A percentile compares a stretch with the other conserved stretches of the same genome.
Conservation (phyloP, 352 stramenopile genomes). For the Globisporangium nunn region DNA sequence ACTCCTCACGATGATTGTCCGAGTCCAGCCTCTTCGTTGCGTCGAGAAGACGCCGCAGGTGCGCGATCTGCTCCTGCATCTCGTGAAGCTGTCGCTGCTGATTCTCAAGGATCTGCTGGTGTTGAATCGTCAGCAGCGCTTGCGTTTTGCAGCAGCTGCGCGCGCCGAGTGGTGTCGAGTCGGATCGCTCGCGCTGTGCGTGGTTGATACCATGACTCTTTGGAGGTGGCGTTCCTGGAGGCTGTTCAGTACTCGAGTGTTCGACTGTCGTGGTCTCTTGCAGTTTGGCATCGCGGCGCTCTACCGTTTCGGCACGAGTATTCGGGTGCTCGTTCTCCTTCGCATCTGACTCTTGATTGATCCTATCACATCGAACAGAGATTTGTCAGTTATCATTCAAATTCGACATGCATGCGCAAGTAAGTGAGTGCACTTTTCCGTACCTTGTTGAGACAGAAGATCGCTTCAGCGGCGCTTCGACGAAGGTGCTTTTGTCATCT, state of each 20-base stretch:
- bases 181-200: neutral
- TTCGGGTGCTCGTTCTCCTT: conserved; percentile 3
- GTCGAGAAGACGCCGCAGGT: conserved; percentile 39
- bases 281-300: neutral
- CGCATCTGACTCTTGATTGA: neutral
- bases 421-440: neutral
- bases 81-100: conserved; percentile 64
- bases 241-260: neutral
- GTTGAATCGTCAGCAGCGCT: conserved; percentile 57
- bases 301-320: neutral
- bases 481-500: neutral
- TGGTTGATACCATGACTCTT: neutral
- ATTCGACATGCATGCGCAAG: neutral
- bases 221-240: neutral
- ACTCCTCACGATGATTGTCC: conserved; percentile 12
- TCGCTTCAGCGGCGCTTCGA: neutral
- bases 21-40: conserved; percentile 17
- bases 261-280: neutral
- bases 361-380: neutral
- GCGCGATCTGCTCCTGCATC: conserved; percentile 64
- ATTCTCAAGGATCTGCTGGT: conserved; percentile 74
- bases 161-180: neutral
- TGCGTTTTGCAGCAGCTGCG: conserved; percentile 59
- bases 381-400: neutral
- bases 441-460: conserved; percentile 3